Conservation (phyloP, 495 filamentous ascomycete genomes). For the Evernia prunastri region DNA sequence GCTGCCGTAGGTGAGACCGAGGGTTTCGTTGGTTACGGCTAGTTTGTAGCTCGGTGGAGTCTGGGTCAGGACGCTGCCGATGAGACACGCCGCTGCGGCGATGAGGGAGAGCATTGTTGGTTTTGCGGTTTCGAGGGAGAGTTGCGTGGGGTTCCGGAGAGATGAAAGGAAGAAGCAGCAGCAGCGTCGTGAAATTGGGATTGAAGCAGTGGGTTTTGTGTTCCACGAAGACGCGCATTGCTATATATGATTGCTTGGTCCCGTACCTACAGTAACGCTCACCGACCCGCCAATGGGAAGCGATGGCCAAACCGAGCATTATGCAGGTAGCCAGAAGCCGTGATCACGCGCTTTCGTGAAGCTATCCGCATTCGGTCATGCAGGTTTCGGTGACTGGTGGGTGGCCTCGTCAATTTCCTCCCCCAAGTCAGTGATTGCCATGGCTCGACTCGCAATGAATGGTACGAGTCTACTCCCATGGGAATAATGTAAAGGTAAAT, state of each 20-base stretch:
- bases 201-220: not conserved
- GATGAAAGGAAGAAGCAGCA: not conserved
- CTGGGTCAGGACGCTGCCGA: slow-evolving; percentile 4
- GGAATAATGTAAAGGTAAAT: not conserved
- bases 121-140: too few relatives aligned
- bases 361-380: slow-evolving; percentile 11
- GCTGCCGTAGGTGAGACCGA: slow-evolving; percentile 10
- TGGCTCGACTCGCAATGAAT: not conserved
- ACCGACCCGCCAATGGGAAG: not conserved
- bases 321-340: slow-evolving; percentile 1
- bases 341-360: not conserved
- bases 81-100: slow-evolving; percentile 9
- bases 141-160: not conserved
- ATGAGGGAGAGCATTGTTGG: slow-evolving; percentile 6
- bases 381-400: slow-evolving; percentile 13
- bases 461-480: not conserved
- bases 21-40: slow-evolving; percentile 14
- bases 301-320: too few relatives aligned
- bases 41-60: slow-evolving; percentile 10
- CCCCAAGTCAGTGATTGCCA: not conserved
- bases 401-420: not conserved
- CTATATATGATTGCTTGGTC: not conserved
- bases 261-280: not conserved
- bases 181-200: not conserved
- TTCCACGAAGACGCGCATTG: not conserved